Conservation (phyloP, 2,329 filamentous ascomycete genomes). For the Pseudocercospora cruenta region DNA sequence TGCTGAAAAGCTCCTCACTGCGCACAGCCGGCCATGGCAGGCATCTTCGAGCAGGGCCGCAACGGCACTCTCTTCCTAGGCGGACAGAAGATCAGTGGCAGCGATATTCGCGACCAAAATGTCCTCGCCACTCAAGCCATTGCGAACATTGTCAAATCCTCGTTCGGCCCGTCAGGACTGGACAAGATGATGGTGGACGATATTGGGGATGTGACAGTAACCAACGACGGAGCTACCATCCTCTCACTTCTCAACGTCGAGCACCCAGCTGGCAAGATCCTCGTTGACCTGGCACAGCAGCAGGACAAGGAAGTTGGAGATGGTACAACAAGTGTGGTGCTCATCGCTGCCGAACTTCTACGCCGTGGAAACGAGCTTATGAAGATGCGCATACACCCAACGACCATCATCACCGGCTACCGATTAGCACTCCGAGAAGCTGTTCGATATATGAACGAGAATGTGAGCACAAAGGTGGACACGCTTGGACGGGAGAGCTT, state of each 20-base stretch:
- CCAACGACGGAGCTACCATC: conserved; percentile 97
- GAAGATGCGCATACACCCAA: conserved; percentile 99
- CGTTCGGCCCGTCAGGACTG: conserved; percentile 92
- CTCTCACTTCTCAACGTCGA: conserved; percentile 94
- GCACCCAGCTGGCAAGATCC: conserved; percentile 96
- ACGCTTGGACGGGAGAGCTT: conserved; percentile 86
- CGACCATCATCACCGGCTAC: conserved; percentile 98
- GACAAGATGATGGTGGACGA: conserved; percentile 99
- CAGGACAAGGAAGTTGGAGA: conserved; percentile 99
- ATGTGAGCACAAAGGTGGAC: conserved; percentile 95
- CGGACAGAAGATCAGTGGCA: conserved; percentile 94
- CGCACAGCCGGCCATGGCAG: conserved; percentile 67
- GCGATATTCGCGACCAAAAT: conserved; percentile 97
- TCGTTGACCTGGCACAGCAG: conserved; percentile 96
- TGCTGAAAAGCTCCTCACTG: background rate
- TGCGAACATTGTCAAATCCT: conserved; percentile 98
- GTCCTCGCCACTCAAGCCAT: conserved; percentile 96
- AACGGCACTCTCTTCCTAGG: conserved; percentile 97
- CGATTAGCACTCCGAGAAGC: conserved; percentile 92
- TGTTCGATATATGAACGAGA: conserved; percentile 98
- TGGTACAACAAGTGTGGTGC: conserved; percentile 94
- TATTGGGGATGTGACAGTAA: conserved; percentile 98
- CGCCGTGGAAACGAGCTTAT: conserved; percentile 95
- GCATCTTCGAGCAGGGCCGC: conserved; percentile 92
- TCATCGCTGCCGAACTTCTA: conserved; percentile 94